A percentile compares a stretch with the other conserved stretches of the same genome.
Evolutionary conservation across 106 monocot genomes (phyloP).

Genomic region (Vanilla planifolia): DNA sequence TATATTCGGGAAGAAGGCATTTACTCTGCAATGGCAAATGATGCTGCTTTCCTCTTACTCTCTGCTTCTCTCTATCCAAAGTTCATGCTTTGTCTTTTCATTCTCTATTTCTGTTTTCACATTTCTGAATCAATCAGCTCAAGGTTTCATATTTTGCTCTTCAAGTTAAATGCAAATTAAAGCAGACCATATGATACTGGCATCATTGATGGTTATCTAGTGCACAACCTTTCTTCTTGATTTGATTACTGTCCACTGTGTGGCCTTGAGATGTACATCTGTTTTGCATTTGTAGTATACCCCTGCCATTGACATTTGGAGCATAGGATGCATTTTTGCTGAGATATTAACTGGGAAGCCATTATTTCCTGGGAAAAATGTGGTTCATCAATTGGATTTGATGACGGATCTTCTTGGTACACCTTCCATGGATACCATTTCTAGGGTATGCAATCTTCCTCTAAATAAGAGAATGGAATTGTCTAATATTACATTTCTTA

Average conservation of each 20-base stretch:
- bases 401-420: constrained; percentile 90
- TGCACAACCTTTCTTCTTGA: background rate
- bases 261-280: too few species aligned
- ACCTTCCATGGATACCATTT: constrained; percentile 71
- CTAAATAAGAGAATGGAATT: background rate
- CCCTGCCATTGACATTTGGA: constrained; percentile 94
- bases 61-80: too few species aligned
- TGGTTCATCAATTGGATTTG: constrained; percentile 67
- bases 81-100: background rate
- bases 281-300: constrained; percentile 62
- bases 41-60: too few species aligned
- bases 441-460: constrained; percentile 43
- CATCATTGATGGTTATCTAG: too few species aligned
- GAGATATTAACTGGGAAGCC: constrained; percentile 88
- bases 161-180: too few species aligned
- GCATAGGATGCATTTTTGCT: constrained; percentile 96
- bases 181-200: too few species aligned
- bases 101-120: background rate
- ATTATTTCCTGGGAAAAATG: constrained; percentile 94
- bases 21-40: too few species aligned
- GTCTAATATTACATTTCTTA: background rate
- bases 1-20: too few species aligned
- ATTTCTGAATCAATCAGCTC: background rate
- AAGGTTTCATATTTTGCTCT: constrained; percentile 2
- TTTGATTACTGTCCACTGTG: too few species aligned